Conservation (phyloP, 331 rosid species). For the Erythrophleum ivorense region DNA sequence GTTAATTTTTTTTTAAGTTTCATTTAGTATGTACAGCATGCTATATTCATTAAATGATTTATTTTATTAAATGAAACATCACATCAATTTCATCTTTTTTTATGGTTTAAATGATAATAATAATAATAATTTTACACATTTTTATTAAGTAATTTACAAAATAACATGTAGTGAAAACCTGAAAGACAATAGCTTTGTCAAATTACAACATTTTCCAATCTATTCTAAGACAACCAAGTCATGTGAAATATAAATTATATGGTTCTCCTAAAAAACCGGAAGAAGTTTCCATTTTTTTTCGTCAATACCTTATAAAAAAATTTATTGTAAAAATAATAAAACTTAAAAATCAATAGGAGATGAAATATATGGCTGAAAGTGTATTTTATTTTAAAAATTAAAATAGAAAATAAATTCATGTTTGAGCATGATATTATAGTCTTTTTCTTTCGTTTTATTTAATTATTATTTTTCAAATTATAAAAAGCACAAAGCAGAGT, state of each 20-base stretch:
- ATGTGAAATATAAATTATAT: not conserved
- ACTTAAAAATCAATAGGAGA: too few relatives aligned
- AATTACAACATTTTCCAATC: not conserved
- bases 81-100: not conserved
- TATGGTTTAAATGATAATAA: not conserved
- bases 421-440: not conserved
- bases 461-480: not conserved
- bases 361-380: slow-evolving; percentile 2
- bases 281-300: slow-evolving; percentile 21
- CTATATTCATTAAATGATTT: too few relatives aligned
- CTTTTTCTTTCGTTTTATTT: not conserved
- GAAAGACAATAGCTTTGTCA: not conserved
- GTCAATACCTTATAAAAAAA: not conserved
- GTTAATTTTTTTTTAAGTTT: too few relatives aligned
- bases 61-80: not conserved
- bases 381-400: not conserved
- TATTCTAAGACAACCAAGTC: not conserved
- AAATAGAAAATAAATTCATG: not conserved
- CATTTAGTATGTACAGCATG: too few relatives aligned
- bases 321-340: not conserved
- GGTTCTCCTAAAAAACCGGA: slow-evolving; percentile 36
- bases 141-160: not conserved
- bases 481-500: not conserved
- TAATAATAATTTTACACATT: not conserved
- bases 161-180: not conserved